Evolutionary conservation across 2,329 filamentous ascomycete species (phyloP).

Genomic region (Phaeosphaeriaceae sp.): DNA sequence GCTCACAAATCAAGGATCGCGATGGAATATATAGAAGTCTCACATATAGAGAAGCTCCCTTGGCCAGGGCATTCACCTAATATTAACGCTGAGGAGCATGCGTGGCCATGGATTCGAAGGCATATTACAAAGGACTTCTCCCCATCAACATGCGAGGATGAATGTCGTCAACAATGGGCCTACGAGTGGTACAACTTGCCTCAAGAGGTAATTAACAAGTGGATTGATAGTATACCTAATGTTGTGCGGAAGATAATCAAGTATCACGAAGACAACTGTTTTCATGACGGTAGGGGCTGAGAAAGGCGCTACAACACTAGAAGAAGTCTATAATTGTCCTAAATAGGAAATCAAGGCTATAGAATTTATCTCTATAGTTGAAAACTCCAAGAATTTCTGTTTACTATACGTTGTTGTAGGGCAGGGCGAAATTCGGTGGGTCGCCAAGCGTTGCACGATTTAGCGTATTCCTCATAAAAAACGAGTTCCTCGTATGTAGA

Average conservation of each 20-base stretch:
- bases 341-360: too few relatives aligned
- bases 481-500: too few relatives aligned
- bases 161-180: neutral
- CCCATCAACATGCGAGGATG: neutral
- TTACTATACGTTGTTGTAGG: too few relatives aligned
- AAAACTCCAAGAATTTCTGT: too few relatives aligned
- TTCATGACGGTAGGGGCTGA: neutral
- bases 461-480: too few relatives aligned
- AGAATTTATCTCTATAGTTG: too few relatives aligned
- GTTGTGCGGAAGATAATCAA: neutral
- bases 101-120: neutral
- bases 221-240: neutral
- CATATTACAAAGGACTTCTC: neutral
- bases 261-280: neutral
- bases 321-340: neutral
- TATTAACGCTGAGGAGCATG: neutral
- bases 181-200: neutral
- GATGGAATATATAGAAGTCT: neutral
- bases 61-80: conserved; percentile 5
- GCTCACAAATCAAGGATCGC: neutral
- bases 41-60: neutral
- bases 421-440: too few relatives aligned
- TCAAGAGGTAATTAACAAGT: neutral
- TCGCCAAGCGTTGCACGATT: too few relatives aligned
- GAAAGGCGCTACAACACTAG: neutral